Percentiles rank a stretch among this genome's conserved stretches.
phyloP scores from a whole-genome alignment of 73 alveolate species.

The Strombidium stylifer region DNA sequence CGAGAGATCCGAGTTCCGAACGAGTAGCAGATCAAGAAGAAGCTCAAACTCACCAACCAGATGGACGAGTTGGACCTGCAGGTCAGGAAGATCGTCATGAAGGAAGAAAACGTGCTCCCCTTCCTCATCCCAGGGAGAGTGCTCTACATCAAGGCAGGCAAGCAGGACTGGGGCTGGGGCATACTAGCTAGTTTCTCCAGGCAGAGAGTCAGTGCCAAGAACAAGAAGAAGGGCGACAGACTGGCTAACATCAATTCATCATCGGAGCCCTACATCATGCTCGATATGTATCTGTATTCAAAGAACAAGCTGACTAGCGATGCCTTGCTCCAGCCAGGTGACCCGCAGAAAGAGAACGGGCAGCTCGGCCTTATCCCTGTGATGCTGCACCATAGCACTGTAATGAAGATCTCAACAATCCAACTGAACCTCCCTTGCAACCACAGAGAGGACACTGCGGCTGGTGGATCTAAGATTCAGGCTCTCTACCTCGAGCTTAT shows the following conservation, averaged over 20 bases:
- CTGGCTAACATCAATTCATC: slow-evolving; percentile 41
- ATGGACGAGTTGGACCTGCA: slow-evolving; percentile 48
- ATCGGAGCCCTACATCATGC: slow-evolving; percentile 31
- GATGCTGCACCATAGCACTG: slow-evolving; percentile 52
- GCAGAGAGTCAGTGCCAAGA: slow-evolving; percentile 64
- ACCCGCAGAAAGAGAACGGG: slow-evolving; percentile 38
- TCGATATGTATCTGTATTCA: slow-evolving; percentile 50
- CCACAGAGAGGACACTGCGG: slow-evolving; percentile 49
- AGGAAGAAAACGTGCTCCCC: slow-evolving; percentile 84
- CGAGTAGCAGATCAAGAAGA: slow-evolving; percentile 79
- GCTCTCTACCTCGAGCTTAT: slow-evolving; percentile 47
- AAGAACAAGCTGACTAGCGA: slow-evolving; percentile 45
- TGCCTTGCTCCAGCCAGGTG: slow-evolving; percentile 46
- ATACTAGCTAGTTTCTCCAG: slow-evolving; percentile 59
- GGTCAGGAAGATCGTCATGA: slow-evolving; percentile 69
- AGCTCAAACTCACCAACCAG: slow-evolving; percentile 57
- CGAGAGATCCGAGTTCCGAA: slow-evolving; percentile 62
- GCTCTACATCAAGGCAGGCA: slow-evolving; percentile 63
- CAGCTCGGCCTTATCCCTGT: slow-evolving; percentile 58
- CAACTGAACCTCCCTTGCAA: slow-evolving; percentile 45
- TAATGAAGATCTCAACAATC: slow-evolving; percentile 30
- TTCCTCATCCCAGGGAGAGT: slow-evolving; percentile 93
- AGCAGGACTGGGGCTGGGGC: slow-evolving; percentile 96
- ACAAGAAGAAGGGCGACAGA: slow-evolving; percentile 32
- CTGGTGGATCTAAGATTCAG: slow-evolving; percentile 42